Percentiles rank a stretch among this genome's conserved stretches.
These are phyloP conservation scores for Pseudopyricularia cyperi DNA, from an alignment of 2,329 filamentous ascomycete genomes.

Conservation along the genomic window DNA sequence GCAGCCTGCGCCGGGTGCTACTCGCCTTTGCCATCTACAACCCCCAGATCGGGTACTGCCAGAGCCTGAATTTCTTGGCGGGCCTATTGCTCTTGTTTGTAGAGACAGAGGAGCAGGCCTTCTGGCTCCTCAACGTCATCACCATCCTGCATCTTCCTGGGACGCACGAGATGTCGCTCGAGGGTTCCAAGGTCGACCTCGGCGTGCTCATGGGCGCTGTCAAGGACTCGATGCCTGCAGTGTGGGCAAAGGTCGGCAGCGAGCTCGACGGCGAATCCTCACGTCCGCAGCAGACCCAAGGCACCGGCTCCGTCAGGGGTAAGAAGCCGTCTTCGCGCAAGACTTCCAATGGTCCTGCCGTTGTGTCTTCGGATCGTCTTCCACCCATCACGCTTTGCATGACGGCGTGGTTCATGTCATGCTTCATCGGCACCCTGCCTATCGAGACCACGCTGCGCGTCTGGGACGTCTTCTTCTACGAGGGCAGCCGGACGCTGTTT, in stretches of 20 bases:
- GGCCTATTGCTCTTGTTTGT: constrained; percentile 83
- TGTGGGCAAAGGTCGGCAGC: constrained; percentile 81
- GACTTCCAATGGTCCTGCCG: constrained; percentile 18
- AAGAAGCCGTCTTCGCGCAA: constrained; percentile 22
- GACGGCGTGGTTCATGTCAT: constrained; percentile 96
- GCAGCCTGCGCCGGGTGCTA: constrained; percentile 70
- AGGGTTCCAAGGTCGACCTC: constrained; percentile 86
- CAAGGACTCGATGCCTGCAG: constrained; percentile 65
- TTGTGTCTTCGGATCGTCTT: constrained; percentile 32
- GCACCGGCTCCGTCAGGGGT: constrained; percentile 6
- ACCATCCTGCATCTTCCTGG: constrained; percentile 79
- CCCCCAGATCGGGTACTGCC: constrained; percentile 85
- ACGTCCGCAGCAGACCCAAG: neutral
- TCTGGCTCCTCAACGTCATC: constrained; percentile 88
- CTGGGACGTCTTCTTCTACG: constrained; percentile 94
- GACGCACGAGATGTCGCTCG: constrained; percentile 80
- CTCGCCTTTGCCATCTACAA: constrained; percentile 87
- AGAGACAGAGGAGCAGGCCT: constrained; percentile 75
- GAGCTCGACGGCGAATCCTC: constrained; percentile 20
- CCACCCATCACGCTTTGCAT: constrained; percentile 87
- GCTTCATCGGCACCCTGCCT: constrained; percentile 84
- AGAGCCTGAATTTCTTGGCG: constrained; percentile 89
- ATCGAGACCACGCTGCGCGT: constrained; percentile 85
- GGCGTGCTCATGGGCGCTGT: constrained; percentile 84
- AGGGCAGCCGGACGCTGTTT: constrained; percentile 88